phyloP scores from a whole-genome alignment of 805 yeast species.

The Wickerhamiella bombiphila region DNA sequence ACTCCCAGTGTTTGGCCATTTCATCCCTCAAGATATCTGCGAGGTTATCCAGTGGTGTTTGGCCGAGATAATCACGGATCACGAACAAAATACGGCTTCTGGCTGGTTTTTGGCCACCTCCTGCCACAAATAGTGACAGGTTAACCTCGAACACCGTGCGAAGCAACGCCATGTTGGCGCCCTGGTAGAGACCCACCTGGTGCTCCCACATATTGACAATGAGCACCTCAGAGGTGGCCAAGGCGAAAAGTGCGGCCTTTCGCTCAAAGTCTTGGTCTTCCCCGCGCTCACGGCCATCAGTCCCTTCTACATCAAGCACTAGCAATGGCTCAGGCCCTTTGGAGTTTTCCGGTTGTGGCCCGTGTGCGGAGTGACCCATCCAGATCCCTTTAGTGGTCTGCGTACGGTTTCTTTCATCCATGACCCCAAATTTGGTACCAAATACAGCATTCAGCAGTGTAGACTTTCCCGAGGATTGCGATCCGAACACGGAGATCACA shows the following conservation, averaged over 20 bases:
- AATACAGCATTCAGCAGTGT: constrained; percentile 77
- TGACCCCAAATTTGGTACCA: constrained; percentile 78
- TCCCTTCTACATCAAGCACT: constrained; percentile 96
- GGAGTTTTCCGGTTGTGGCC: neutral
- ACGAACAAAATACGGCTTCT: constrained; percentile 47
- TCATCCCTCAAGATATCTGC: constrained; percentile 57
- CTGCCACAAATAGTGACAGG: constrained; percentile 57
- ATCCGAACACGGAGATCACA: constrained; percentile 89
- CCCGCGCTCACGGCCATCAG: constrained; percentile 95
- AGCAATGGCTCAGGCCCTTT: constrained; percentile 10
- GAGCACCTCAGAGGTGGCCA: constrained; percentile 78
- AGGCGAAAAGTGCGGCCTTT: constrained; percentile 87
- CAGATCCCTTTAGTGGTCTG: constrained; percentile 85
- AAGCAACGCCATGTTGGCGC: constrained; percentile 90
- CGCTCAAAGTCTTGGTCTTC: constrained; percentile 98
- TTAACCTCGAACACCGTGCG: constrained; percentile 96
- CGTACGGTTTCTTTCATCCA: constrained; percentile 74
- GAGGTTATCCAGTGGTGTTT: constrained; percentile 64
- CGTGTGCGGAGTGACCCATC: constrained; percentile 45
- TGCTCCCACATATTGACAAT: constrained; percentile 94
- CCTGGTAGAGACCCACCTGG: constrained; percentile 93
- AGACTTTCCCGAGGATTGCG: constrained; percentile 93
- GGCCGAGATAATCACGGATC: constrained; percentile 80
- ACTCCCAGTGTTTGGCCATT: constrained; percentile 62
- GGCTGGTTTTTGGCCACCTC: constrained; percentile 34